Evolutionary conservation across 2,329 filamentous ascomycete genomes (phyloP).

Genomic region (Trichoderma sp.): DNA sequence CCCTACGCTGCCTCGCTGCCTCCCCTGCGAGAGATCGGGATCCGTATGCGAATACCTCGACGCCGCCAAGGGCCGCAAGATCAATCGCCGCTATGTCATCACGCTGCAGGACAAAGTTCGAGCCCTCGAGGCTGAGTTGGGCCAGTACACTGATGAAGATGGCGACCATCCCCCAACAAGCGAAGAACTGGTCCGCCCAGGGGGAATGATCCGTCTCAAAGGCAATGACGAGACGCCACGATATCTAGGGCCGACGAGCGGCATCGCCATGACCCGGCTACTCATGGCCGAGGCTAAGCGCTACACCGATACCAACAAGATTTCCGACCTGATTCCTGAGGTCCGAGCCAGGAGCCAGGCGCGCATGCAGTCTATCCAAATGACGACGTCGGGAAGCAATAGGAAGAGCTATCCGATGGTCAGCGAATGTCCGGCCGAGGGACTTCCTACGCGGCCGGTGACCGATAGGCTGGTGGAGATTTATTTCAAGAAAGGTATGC

Average conservation of each 20-base stretch:
- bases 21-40: constrained; percentile 89
- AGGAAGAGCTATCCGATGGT: constrained; percentile 86
- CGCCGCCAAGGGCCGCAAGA: constrained; percentile 79
- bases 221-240: constrained; percentile 84
- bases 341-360: constrained; percentile 59
- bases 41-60: constrained; percentile 95
- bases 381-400: constrained; percentile 52
- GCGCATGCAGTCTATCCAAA: constrained; percentile 62
- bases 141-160: constrained; percentile 76
- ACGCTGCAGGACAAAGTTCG: constrained; percentile 86
- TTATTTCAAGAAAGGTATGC: constrained; percentile 79
- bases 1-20: constrained; percentile 84
- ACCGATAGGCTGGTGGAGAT: constrained; percentile 80
- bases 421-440: constrained; percentile 77
- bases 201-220: constrained; percentile 80
- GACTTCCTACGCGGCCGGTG: constrained; percentile 71
- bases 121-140: constrained; percentile 78
- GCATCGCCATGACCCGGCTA: constrained; percentile 90
- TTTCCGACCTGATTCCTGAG: constrained; percentile 87
- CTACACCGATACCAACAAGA: constrained; percentile 86
- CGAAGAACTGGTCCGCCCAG: constrained; percentile 84
- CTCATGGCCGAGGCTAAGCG: constrained; percentile 97
- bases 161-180: constrained; percentile 68
- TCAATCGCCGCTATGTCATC: constrained; percentile 90
- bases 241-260: constrained; percentile 90